Conservation (phyloP, 345 rosid genomes). For the Linum trigynum region DNA sequence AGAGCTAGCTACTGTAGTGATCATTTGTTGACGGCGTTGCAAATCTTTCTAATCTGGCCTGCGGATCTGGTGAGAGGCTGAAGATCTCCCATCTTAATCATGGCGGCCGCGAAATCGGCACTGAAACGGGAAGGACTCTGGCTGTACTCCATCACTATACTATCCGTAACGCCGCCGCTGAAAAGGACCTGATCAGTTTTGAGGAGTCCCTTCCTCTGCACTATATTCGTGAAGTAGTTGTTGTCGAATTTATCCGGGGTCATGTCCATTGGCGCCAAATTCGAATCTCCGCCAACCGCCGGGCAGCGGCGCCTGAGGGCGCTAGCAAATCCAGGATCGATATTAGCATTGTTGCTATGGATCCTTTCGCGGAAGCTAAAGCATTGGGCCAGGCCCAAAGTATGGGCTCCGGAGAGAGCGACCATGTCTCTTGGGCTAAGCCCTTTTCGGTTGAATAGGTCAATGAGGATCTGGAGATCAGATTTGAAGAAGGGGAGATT, state of each 20-base stretch:
- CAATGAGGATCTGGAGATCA: neutral
- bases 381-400: slow-evolving; percentile 8
- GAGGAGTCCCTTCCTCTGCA: neutral
- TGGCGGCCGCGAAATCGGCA: neutral
- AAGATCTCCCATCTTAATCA: neutral
- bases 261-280: neutral
- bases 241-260: neutral
- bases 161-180: neutral
- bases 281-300: neutral
- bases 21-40: too few species aligned
- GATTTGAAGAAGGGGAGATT: neutral
- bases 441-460: slow-evolving; percentile 8
- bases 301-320: slow-evolving; percentile 12
- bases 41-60: neutral
- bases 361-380: slow-evolving; percentile 12
- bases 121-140: neutral
- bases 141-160: neutral
- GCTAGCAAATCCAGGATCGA: slow-evolving; percentile 15
- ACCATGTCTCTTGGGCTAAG: slow-evolving; percentile 19
- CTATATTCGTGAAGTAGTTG: neutral
- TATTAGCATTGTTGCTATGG: slow-evolving; percentile 4
- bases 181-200: neutral
- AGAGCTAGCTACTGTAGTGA: too few species aligned
- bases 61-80: neutral
- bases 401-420: slow-evolving; percentile 18